phyloP scores from a whole-genome alignment of 495 filamentous ascomycete genomes.

The Podospora pseudoanserina region DNA sequence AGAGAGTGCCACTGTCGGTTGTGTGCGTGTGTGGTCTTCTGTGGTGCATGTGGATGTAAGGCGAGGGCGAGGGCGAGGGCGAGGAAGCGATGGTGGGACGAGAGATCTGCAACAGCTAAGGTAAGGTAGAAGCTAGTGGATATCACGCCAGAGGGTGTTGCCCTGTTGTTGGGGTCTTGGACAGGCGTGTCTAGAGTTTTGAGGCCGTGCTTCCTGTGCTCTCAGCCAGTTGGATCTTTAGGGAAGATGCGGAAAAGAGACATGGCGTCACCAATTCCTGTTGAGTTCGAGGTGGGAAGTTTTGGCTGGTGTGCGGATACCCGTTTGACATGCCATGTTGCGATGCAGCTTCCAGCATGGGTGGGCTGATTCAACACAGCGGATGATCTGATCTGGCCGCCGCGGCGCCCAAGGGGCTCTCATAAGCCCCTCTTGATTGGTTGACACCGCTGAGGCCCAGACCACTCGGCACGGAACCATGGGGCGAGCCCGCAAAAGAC shows the following conservation, averaged over 20 bases:
- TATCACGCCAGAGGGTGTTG: slow-evolving; percentile 1
- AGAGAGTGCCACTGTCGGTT: neutral
- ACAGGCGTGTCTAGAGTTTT: neutral
- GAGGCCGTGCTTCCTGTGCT: neutral
- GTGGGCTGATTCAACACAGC: slow-evolving; percentile 34
- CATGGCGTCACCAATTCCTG: neutral
- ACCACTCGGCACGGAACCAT: slow-evolving; percentile 18
- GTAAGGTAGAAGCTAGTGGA: neutral
- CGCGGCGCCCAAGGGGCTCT: neutral
- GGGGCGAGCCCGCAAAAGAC: slow-evolving; percentile 21
- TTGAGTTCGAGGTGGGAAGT: slow-evolving; percentile 6
- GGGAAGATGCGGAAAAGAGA: neutral
- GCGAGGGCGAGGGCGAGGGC: neutral
- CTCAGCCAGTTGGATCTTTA: neutral
- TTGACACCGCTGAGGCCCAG: slow-evolving; percentile 13
- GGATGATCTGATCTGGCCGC: slow-evolving; percentile 32
- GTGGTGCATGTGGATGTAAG: neutral
- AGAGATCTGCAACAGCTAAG: slow-evolving; percentile 7
- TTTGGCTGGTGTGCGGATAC: slow-evolving; percentile 15
- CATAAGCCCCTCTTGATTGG: slow-evolving; percentile 22
- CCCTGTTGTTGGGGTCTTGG: neutral
- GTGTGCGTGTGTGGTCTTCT: neutral
- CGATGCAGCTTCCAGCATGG: slow-evolving; percentile 12
- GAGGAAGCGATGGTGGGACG: slow-evolving; percentile 9
- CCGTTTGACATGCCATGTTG: slow-evolving; percentile 23